Evolutionary conservation across 2,329 filamentous ascomycete species (phyloP), one percentile per base, ranked within the genome.

Genomic region (Aspergillus bombycis): DNA sequence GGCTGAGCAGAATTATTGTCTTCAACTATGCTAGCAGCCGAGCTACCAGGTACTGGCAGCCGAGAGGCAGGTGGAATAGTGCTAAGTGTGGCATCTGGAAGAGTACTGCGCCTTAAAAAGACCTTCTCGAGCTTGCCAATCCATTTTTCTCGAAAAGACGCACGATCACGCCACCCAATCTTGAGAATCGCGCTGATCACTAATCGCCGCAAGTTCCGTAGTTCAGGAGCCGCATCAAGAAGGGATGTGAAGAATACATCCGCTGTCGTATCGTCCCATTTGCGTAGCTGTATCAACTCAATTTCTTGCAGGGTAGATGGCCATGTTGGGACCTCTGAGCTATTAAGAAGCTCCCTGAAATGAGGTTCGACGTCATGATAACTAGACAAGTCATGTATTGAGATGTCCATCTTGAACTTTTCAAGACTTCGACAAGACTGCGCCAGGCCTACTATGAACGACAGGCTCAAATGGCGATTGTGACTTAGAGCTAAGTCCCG

Each of bases 231-330:
- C 57, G 86, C 88, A 62, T 93, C 85, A 26, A 94, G 85, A 2
- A 98, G 82, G 19, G 92, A 95, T 46, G 86, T 84, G 69, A 97
- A 91, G 70, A 97, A 92, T 62, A 87, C 88, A 69, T 91, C 88
- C 0, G 93, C 93, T 0, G 88, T 87, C 38, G 85, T 83, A 0
- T 86, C 83, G 14, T 85, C 84, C 88, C 91, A 94, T 67, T 92
- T 90, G 41, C 92, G 88, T 65, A 97, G 84, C 65, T 95, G 89
- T 48, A 90, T 85, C 62, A 97, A 83, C 72, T 94, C 90, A 53
- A 98, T 83, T 3, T 84, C 82, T 58, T 88, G 87, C 2, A 98
- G 82, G 6, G 84, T 88, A 6, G 82, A 74, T 2, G 94, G 94
- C 94, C 94, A 98, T 0, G 84, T 86, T 0, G 94, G 94, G 6